Evolutionary conservation across 345 rosid species (phyloP).

Genomic region (Psidium guajava): DNA sequence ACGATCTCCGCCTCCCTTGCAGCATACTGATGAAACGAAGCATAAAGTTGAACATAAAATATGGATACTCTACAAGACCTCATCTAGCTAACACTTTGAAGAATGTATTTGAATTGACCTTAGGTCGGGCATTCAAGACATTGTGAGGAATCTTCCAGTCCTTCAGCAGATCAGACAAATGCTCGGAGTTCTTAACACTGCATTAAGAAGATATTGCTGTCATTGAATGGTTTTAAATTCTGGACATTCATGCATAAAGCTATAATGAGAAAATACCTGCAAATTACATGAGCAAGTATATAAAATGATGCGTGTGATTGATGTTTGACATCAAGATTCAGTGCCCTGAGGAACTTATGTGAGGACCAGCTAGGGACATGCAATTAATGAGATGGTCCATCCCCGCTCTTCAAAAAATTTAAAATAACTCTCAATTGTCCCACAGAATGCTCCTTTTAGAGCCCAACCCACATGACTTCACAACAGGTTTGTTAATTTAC

Average conservation of each 20-base stretch:
- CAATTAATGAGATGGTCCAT: not conserved
- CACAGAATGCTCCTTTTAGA: not conserved
- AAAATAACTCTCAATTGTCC: not conserved
- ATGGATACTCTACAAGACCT: not conserved
- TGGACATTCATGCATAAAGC: not conserved
- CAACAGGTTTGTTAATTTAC: not conserved
- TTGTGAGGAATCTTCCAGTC: slow-evolving; percentile 80
- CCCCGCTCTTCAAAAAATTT: not conserved
- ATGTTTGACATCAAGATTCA: not conserved
- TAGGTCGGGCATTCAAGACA: slow-evolving; percentile 92
- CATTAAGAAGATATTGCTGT: slow-evolving; percentile 5
- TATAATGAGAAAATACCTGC: not conserved
- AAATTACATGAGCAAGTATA: not conserved
- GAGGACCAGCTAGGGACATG: not conserved
- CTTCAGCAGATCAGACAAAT: slow-evolving; percentile 74
- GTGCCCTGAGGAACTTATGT: not conserved
- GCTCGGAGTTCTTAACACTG: slow-evolving; percentile 93
- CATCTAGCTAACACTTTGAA: not conserved
- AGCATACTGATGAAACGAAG: slow-evolving; percentile 52
- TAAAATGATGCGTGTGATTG: not conserved
- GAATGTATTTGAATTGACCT: slow-evolving; percentile 31
- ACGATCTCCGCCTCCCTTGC: slow-evolving; percentile 90
- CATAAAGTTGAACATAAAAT: not conserved
- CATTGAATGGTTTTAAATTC: not conserved
- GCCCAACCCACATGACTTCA: not conserved